Evolutionary conservation across 1,284 basidiomycete genomes (phyloP).

Genomic region (Ustilago curta): DNA sequence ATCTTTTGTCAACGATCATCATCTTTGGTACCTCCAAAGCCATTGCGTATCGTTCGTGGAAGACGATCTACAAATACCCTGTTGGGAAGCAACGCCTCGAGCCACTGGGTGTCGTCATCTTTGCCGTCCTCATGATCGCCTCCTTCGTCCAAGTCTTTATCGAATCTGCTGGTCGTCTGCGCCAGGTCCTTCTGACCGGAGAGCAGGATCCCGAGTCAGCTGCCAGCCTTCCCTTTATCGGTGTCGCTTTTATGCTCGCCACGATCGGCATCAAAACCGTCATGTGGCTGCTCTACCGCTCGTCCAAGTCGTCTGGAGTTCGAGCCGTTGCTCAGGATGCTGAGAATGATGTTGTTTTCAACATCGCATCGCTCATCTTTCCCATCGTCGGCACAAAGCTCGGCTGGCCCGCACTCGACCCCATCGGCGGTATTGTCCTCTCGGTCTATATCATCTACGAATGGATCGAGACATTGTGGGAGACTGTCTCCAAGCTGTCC

Average conservation of each 20-base stretch:
- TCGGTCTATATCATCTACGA: constrained; percentile 67
- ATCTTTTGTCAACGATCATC: constrained; percentile 73
- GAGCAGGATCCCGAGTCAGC: constrained; percentile 53
- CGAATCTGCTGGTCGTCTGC: constrained; percentile 59
- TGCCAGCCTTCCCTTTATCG: constrained; percentile 59
- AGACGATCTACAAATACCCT: constrained; percentile 71
- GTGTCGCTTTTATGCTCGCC: constrained; percentile 71
- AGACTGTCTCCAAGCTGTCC: constrained; percentile 63
- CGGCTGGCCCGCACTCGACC: constrained; percentile 60
- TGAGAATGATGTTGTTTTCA: constrained; percentile 74
- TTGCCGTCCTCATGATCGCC: constrained; percentile 75
- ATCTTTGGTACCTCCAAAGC: constrained; percentile 66
- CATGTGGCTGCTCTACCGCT: constrained; percentile 71
- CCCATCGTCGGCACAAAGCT: constrained; percentile 70
- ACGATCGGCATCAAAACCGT: constrained; percentile 73
- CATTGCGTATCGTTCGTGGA: constrained; percentile 61
- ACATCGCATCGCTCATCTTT: constrained; percentile 74
- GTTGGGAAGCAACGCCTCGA: constrained; percentile 73
- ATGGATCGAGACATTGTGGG: constrained; percentile 63
- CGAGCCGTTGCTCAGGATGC: constrained; percentile 71
- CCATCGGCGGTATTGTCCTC: constrained; percentile 59
- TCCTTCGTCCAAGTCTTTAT: constrained; percentile 67
- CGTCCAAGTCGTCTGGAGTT: constrained; percentile 69
- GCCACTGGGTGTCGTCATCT: constrained; percentile 72
- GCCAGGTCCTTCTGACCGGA: constrained; percentile 61